These are phyloP conservation scores for Sarocladium oryzae DNA, from an alignment of 2,329 filamentous ascomycete species.

Conservation along the genomic window DNA sequence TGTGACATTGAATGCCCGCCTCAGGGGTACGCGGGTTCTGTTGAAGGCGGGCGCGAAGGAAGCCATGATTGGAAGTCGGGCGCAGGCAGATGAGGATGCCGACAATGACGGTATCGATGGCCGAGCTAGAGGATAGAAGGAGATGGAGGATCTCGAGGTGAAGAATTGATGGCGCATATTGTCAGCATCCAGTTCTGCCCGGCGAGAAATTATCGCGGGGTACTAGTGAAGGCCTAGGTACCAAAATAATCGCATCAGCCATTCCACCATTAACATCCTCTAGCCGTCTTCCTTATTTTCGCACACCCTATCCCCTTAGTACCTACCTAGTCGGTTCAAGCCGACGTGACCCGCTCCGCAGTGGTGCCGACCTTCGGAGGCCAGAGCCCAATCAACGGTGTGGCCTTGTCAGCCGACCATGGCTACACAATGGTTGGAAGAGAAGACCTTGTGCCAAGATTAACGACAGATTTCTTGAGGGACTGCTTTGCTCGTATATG, in stretches of 20 bases:
- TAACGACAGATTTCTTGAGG: too few relatives aligned
- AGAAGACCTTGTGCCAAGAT: too few relatives aligned
- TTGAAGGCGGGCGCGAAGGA: constrained; percentile 35
- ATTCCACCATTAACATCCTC: too few relatives aligned
- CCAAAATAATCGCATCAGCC: too few relatives aligned
- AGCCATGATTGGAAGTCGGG: constrained; percentile 24
- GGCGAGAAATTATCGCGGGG: constrained; percentile 10
- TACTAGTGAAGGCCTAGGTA: too few relatives aligned
- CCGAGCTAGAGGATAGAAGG: neutral
- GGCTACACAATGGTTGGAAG: too few relatives aligned
- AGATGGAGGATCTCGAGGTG: neutral
- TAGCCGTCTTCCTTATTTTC: neutral
- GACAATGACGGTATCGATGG: neutral
- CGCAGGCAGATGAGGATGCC: neutral
- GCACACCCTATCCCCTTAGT: neutral
- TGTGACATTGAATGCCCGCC: constrained; percentile 30
- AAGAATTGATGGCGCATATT: too few relatives aligned
- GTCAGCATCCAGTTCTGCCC: neutral
- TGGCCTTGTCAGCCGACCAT: constrained; percentile 5
- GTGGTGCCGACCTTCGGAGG: constrained; percentile 2
- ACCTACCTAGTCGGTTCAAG: constrained; percentile 8
- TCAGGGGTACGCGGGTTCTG: constrained; percentile 35
- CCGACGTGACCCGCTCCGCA: constrained; percentile 6
- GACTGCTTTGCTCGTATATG: too few relatives aligned
- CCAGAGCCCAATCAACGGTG: neutral